These are phyloP conservation scores for Dactylellina cionopaga DNA, from an alignment of 2,329 filamentous ascomycete genomes.

Conservation along the genomic window DNA sequence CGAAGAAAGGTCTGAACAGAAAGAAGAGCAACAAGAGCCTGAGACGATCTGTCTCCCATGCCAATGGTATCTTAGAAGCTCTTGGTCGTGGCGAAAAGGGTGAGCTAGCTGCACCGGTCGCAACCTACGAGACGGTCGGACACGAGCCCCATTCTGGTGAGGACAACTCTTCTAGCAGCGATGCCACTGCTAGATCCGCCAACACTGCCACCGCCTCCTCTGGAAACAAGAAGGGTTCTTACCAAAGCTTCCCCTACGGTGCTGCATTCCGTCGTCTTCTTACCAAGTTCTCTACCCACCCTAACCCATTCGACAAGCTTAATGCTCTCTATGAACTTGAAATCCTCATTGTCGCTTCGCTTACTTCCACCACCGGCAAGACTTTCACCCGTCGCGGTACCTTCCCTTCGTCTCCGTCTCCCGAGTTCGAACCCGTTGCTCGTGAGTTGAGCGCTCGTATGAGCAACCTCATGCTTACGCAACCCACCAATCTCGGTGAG, in stretches of 20 bases:
- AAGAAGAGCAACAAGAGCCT: conserved; percentile 76
- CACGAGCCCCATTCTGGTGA: conserved; percentile 62
- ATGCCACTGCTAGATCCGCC: conserved; percentile 62
- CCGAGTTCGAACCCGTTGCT: conserved; percentile 63
- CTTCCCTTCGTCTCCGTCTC: conserved; percentile 61
- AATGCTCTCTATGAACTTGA: conserved; percentile 84
- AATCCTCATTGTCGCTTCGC: conserved; percentile 79
- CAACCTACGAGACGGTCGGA: conserved; percentile 61
- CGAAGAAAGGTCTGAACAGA: conserved; percentile 65
- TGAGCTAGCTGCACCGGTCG: conserved; percentile 61
- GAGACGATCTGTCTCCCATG: conserved; percentile 62
- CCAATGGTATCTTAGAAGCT: conserved; percentile 61
- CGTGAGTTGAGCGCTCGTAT: conserved; percentile 63
- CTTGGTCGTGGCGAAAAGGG: conserved; percentile 62
- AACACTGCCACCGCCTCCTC: conserved; percentile 59
- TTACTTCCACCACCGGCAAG: conserved; percentile 68
- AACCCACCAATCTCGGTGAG: conserved; percentile 69
- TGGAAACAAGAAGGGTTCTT: conserved; percentile 61
- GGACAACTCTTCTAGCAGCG: conserved; percentile 63
- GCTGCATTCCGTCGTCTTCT: conserved; percentile 82
- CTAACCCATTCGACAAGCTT: conserved; percentile 87
- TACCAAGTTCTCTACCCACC: conserved; percentile 86
- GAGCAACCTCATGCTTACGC: conserved; percentile 61
- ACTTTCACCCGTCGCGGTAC: conserved; percentile 59
- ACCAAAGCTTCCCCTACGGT: conserved; percentile 75